Evolutionary conservation across 768 basidiomycete species (phyloP), one percentile per base, ranked within the genome.

Genomic region (Russula vinacea): DNA sequence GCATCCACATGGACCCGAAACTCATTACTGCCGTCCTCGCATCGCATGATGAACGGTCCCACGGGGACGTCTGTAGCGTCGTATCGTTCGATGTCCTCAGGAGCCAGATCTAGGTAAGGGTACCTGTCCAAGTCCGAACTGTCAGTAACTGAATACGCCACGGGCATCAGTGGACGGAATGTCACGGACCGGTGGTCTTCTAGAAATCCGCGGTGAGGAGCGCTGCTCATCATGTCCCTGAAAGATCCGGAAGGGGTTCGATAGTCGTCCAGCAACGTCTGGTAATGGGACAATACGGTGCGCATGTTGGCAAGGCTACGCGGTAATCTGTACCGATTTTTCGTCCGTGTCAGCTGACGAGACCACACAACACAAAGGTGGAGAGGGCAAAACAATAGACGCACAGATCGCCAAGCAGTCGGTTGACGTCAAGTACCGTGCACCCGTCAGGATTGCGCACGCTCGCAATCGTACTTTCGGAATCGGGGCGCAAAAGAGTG

Each of bases 1-100:
- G 82, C 82, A 81, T 85, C 84, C 68, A 84, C 82, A 35, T 84
- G 59, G 11, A 56, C 3, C 32, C 13, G 52, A 26, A 5, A 14
- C 24, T 44, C 19, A 2, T 40, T 8, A 2, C 35, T 22, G 26
- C 55, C 40, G 40, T 26, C 44, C 35, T 65, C 66, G 54, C 66
- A 67, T 33, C 66, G 52, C 53, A 67, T 52, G 33, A 59, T 33
- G 54, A 67, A 60, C 8, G 66, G 66, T 6, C 66, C 66, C 49
- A 67, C 32, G 13, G 66, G 32, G 40, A 65, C 52, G 11, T 67
- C 66, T 17, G 53, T 53, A 9, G n/a, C 29, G 29, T 65, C 66
- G 19, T 53, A 45, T 22, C 24, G 58, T 17, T 56, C 62, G 19
- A 67, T 60, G 32, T 67, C 66, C 4, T 65, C 62, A 37, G 66